Evolutionary conservation across 2,329 filamentous ascomycete species (phyloP), one percentile per base, ranked within the genome.

Genomic region (Endoconidiophora polonica): DNA sequence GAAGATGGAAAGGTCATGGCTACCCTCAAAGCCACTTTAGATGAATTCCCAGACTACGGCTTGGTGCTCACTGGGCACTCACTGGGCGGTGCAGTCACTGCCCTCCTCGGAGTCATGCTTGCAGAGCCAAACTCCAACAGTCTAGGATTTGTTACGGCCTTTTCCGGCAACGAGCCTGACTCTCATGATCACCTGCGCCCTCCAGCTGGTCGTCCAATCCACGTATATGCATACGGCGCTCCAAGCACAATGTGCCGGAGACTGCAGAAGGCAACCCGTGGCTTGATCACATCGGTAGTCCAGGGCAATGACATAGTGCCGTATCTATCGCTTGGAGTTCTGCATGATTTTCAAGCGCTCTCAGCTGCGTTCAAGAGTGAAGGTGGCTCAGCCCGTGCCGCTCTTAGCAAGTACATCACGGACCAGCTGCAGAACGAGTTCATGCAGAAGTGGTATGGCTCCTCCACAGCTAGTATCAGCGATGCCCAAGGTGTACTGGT

Each of bases 181-280:
- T n/a, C 45, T 9, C 52, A 54, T 23, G 44, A 44, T 5, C 56
- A 54, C 2, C 53, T 58, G 26, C 56, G 59, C 12, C 63, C 66
- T 16, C 83, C 83, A 0, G 57, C 79, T 0, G 77, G 79, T 14
- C 73, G 83, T 0, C 79, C 81, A 2, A 81, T 87, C 18, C 83
- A 88, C 57, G 83, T 86, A 10, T 88, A 85, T 59, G 80, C 83
- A 5, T 88, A 86, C 59, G 83, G 83, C 0, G 79, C 83, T 1
- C 82, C 83, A 0, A 76, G 81, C 0, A 81, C 80, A 12, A 77
- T 87, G 72, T 84, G 81, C 0, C 70, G 80, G 0, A 74, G 78
- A 2, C 70, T 88, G 5, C 76, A 82, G 40, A 74, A 74, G 52
- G 79, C 79, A 9, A 87, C 83, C 0, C 72, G 80, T 12, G 83